Evolutionary conservation across 805 yeast species (phyloP).

Genomic region (Myxozyma lipomycoides): DNA sequence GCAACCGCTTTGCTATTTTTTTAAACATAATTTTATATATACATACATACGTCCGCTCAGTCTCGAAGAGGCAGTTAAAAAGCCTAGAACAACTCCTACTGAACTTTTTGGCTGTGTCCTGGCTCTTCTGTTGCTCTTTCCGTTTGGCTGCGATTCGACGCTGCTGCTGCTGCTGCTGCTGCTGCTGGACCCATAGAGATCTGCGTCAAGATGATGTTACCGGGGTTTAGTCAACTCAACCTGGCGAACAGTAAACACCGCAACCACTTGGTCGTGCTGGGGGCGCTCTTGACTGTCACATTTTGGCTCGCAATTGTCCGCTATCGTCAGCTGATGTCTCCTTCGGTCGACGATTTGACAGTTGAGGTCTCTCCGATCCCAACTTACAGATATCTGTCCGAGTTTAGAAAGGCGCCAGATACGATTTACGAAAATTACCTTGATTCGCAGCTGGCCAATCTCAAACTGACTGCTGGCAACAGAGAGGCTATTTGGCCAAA

Average conservation of each 20-base stretch:
- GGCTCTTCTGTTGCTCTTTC: no score
- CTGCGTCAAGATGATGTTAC: background rate
- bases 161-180: no score
- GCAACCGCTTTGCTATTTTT: no score
- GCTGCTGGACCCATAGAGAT: no score
- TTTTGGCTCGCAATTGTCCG: slow-evolving; percentile 8
- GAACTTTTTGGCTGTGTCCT: no score
- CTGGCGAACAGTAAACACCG: slow-evolving; percentile 2
- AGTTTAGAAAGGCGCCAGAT: slow-evolving; percentile 11
- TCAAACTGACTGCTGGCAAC: slow-evolving; percentile 7
- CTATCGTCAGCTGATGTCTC: slow-evolving; percentile 3
- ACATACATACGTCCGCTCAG: no score
- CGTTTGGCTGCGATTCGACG: no score
- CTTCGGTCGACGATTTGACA: background rate
- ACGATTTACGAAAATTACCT: slow-evolving; percentile 18
- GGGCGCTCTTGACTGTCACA: slow-evolving; percentile 1
- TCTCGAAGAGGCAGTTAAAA: no score
- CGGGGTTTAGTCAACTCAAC: background rate
- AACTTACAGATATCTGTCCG: slow-evolving; percentile 5
- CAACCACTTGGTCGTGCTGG: background rate
- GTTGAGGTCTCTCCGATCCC: slow-evolving; percentile 17
- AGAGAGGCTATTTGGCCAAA: slow-evolving; percentile 16
- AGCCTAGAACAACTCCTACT: no score
- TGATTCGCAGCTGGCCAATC: slow-evolving; percentile 15
- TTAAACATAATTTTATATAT: no score